Evolutionary conservation across 2,329 filamentous ascomycete genomes (phyloP), one percentile per base, ranked within the genome.

Genomic region (Colletotrichum sp.): DNA sequence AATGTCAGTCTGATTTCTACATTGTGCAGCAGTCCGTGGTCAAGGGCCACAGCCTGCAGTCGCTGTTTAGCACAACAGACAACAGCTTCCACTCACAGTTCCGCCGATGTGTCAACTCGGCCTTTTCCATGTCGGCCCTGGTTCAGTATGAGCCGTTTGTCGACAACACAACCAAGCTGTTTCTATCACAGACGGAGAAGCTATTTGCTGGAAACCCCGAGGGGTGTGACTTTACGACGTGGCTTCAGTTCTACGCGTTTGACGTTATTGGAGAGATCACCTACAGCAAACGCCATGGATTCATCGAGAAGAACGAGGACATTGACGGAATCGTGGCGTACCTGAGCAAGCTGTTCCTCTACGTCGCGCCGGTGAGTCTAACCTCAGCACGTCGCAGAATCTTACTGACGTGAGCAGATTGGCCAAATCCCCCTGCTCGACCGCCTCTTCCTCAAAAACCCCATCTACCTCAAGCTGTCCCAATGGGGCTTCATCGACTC

Each of bases 131-230:
- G 94, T 93, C 91, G 12, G 90, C 93, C 0, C 86, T 96, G 4
- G 91, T 96, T 26, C 92, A 94, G 80, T 96, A 96, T 80, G 95
- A 97, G 80, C 94, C 94, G 1, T 92, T 95, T 43, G 94, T 97
- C 55, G 94, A 95, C 81, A 93, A 92, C 78, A 95, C 93, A 2
- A 92, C 93, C 1, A 90, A 91, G 77, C 85, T 94, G 3, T 96
- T 96, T 82, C 89, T 96, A 7, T 83, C 88, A 36, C 90, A 92
- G 81, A 93, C 91, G 0, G 87, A 90, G 76, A 85, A 86, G 3
- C 80, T 92, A 4, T 93, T 88, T 77, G 88, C 86, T n/a, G 80
- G 83, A 26, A 84, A 85, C 28, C 75, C 82, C 0, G 77, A 77
- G n/a, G 78, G 79, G 28, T 94, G 92, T 79, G 90, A 94, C 80